These are phyloP conservation scores for Trebouxia gelatinosa DNA, from an alignment of 163 green algal genomes.

Conservation along the genomic window DNA sequence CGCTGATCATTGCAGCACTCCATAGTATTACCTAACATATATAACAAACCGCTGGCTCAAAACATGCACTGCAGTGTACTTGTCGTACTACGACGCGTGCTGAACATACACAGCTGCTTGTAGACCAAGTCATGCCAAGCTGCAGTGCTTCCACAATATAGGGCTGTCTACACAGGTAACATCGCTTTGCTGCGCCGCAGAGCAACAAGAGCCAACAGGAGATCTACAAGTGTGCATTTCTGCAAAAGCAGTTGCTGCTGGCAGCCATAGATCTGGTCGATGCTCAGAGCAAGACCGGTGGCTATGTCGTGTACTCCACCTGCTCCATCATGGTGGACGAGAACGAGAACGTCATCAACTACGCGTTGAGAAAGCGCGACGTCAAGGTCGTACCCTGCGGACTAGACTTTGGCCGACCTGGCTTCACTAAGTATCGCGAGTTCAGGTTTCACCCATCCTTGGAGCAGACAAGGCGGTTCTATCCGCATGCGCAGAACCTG, in stretches of 20 bases:
- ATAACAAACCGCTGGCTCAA: no score
- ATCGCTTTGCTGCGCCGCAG: no score
- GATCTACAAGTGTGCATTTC: conserved; percentile 89
- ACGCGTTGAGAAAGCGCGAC: conserved; percentile 89
- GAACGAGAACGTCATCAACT: conserved; percentile 98
- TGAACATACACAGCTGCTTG: no score
- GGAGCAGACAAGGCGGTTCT: conserved; percentile 86
- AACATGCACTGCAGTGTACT: no score
- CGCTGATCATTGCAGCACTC: conserved; percentile 36
- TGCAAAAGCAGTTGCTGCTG: conserved; percentile 98
- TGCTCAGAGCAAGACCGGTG: conserved; percentile 76
- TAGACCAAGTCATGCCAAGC: no score
- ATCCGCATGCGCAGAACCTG: conserved; percentile 98
- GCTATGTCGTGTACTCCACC: conserved; percentile 79
- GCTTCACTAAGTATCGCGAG: conserved; percentile 83
- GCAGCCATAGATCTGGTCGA: conserved; percentile 96
- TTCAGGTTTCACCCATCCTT: conserved; percentile 95
- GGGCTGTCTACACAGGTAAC: no score
- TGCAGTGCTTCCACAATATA: no score
- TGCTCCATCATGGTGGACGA: conserved; percentile 98
- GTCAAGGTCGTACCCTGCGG: conserved; percentile 91
- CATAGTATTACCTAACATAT: no score
- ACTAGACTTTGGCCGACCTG: conserved; percentile 91
- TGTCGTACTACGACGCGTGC: no score
- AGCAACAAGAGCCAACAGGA: conserved; percentile 89